Conservation (phyloP, 2,329 filamentous ascomycete species). For the Talaromyces islandicus region DNA sequence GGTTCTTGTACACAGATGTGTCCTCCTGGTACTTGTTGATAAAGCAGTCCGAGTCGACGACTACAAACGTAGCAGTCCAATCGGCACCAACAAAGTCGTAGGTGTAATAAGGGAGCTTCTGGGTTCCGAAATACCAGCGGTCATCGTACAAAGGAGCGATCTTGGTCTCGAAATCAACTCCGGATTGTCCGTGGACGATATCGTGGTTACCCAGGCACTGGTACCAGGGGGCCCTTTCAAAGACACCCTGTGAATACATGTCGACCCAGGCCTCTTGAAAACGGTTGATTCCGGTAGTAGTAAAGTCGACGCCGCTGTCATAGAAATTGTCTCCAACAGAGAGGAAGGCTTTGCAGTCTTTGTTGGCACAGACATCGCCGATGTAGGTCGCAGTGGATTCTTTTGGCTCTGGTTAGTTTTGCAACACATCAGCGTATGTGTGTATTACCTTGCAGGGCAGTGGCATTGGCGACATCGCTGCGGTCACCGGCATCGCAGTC, state of each 20-base stretch:
- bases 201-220: constrained; percentile 21
- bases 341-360: constrained; percentile 19
- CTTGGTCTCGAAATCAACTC: constrained; percentile 20
- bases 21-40: constrained; percentile 16
- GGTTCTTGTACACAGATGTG: constrained; percentile 17
- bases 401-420: not conserved
- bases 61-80: constrained; percentile 20
- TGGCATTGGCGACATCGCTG: constrained; percentile 15
- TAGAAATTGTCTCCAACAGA: constrained; percentile 23
- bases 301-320: constrained; percentile 20
- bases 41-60: constrained; percentile 22
- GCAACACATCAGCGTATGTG: not conserved
- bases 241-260: constrained; percentile 17
- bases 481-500: constrained; percentile 20
- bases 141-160: constrained; percentile 19
- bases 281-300: constrained; percentile 17
- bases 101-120: constrained; percentile 16
- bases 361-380: constrained; percentile 16
- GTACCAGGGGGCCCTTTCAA: constrained; percentile 18
- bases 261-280: constrained; percentile 18
- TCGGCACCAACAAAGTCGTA: constrained; percentile 17
- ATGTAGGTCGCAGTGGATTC: constrained; percentile 17
- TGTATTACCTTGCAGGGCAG: constrained; percentile 14
- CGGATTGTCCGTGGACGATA: constrained; percentile 16
- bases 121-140: constrained; percentile 20